These are phyloP conservation scores for Eimeria sp. DNA, from an alignment of 169 alveolate species.

Conservation along the genomic window DNA sequence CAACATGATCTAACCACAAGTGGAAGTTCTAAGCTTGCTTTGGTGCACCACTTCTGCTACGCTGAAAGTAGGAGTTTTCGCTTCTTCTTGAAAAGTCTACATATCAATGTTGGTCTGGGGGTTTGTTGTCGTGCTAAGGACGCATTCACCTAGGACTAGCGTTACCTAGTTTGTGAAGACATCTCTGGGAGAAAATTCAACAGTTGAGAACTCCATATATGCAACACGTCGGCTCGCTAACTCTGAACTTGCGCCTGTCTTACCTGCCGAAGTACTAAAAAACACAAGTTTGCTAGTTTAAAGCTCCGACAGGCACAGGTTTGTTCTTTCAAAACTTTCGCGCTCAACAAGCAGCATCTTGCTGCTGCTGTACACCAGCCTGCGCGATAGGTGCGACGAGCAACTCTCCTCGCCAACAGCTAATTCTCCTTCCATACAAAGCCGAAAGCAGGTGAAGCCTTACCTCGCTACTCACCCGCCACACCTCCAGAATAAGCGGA, in stretches of 20 bases:
- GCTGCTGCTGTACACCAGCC: not conserved
- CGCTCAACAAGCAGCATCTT: not conserved
- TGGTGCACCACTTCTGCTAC: not conserved
- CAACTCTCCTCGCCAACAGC: not conserved
- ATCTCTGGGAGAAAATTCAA: not conserved
- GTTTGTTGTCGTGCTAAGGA: not conserved
- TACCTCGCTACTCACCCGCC: not conserved
- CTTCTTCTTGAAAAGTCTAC: not conserved
- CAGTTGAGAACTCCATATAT: not conserved
- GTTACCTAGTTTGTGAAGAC: no score
- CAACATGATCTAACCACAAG: not conserved
- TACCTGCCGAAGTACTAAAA: not conserved
- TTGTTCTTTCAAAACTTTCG: not conserved
- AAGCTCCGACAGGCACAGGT: not conserved
- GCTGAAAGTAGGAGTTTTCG: not conserved
- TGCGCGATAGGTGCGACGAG: not conserved
- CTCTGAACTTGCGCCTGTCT: not conserved
- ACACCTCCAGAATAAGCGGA: not conserved
- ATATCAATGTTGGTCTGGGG: not conserved
- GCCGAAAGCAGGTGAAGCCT: not conserved
- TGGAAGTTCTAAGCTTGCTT: not conserved
- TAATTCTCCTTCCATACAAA: not conserved
- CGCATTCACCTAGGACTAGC: not conserved
- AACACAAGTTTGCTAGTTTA: not conserved
- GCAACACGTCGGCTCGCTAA: not conserved